phyloP scores from a whole-genome alignment of 1,284 basidiomycete species.

The Trichosporon sp. region DNA sequence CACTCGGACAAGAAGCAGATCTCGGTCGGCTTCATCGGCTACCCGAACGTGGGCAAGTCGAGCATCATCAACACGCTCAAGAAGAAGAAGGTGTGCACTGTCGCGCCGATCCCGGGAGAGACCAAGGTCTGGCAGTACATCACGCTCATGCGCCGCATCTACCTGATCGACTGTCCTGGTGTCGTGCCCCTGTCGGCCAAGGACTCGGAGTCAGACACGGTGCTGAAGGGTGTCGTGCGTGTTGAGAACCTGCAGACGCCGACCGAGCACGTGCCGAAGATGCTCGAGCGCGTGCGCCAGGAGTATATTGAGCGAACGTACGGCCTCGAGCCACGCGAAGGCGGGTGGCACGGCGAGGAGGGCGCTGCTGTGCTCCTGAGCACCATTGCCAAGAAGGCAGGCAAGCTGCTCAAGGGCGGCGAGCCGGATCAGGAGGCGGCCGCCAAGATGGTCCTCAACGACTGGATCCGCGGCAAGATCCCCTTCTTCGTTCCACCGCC shows the following conservation, averaged over 20 bases:
- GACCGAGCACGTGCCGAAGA: conserved; percentile 82
- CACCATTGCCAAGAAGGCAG: conserved; percentile 81
- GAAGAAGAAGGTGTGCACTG: conserved; percentile 94
- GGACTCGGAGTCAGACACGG: conserved; percentile 86
- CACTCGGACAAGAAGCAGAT: conserved; percentile 99
- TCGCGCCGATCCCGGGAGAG: conserved; percentile 96
- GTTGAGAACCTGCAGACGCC: conserved; percentile 93
- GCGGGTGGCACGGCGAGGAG: conserved; percentile 54
- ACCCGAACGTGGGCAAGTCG: conserved; percentile 97
- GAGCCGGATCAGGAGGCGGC: conserved; percentile 90
- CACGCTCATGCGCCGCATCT: conserved; percentile 89
- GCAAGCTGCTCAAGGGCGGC: conserved; percentile 86
- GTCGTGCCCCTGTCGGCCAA: conserved; percentile 89
- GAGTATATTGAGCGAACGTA: conserved; percentile 91
- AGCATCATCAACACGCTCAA: conserved; percentile 98
- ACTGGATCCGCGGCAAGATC: conserved; percentile 90
- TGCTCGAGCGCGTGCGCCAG: conserved; percentile 85
- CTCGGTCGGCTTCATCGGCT: conserved; percentile 94
- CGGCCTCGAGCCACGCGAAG: conserved; percentile 55
- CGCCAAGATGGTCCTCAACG: conserved; percentile 90
- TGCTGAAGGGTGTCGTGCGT: conserved; percentile 94
- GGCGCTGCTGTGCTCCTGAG: conserved; percentile 72
- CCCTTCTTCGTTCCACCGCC: conserved; percentile 53
- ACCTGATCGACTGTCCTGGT: conserved; percentile 98
- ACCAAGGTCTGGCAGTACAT: conserved; percentile 99